Evolutionary conservation across 345 rosid species (phyloP).

Genomic region (Garcia nutans): DNA sequence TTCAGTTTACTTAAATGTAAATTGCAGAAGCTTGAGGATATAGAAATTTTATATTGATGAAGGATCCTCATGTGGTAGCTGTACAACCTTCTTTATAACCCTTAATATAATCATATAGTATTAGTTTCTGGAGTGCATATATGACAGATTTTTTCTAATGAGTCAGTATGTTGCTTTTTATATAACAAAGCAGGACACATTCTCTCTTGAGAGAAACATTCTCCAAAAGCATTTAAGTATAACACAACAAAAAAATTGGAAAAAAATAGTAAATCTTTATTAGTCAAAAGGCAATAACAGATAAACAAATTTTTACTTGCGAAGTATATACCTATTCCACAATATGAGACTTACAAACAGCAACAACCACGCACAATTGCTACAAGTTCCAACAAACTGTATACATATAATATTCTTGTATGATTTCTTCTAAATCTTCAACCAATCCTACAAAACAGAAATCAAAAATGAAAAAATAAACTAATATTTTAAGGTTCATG

Average conservation of each 20-base stretch:
- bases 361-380: constrained; percentile 1
- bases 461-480: not conserved
- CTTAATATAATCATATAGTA: too few relatives aligned
- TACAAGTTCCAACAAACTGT: not conserved
- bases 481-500: constrained; percentile 44
- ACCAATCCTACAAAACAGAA: constrained; percentile 39
- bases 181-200: too few relatives aligned
- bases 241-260: too few relatives aligned
- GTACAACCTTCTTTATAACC: too few relatives aligned
- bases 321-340: not conserved
- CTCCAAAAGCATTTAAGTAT: too few relatives aligned
- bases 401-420: not conserved
- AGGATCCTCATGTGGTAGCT: constrained; percentile 17
- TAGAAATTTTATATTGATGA: constrained; percentile 27
- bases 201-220: too few relatives aligned
- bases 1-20: not conserved
- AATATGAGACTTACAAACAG: not conserved
- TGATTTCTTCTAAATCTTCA: constrained; percentile 18
- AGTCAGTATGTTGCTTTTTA: too few relatives aligned
- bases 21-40: constrained; percentile 21
- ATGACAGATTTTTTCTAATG: too few relatives aligned
- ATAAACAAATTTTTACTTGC: too few relatives aligned
- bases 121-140: too few relatives aligned
- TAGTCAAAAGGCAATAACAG: too few relatives aligned
- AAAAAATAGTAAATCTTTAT: too few relatives aligned